These are phyloP conservation scores for Borovskyia barvae DNA, from an alignment of 208 protist species.

Conservation along the genomic window DNA sequence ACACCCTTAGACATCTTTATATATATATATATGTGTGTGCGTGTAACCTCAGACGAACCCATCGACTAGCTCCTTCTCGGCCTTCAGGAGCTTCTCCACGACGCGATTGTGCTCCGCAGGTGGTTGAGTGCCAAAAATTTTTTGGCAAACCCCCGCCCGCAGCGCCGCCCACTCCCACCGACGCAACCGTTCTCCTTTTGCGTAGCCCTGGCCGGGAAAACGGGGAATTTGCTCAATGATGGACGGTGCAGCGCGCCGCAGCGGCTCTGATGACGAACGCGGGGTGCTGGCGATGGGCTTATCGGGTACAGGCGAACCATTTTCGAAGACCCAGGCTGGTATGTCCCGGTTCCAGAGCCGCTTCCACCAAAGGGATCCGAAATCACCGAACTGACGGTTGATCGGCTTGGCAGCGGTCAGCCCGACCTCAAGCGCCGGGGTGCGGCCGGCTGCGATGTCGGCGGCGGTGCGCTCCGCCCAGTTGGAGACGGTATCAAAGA, in stretches of 20 bases:
- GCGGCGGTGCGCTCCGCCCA: constrained; percentile 17
- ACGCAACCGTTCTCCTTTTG: constrained; percentile 28
- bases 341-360: constrained; percentile 37
- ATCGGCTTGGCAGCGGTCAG: constrained; percentile 28
- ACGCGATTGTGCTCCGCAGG: constrained; percentile 19
- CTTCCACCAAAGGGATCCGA: constrained; percentile 29
- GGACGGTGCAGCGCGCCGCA: constrained; percentile 19
- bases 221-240: constrained; percentile 30
- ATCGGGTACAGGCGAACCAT: constrained; percentile 13
- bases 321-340: constrained; percentile 14
- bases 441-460: constrained; percentile 14
- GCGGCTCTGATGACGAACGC: constrained; percentile 10
- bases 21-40: neutral
- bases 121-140: constrained; percentile 20
- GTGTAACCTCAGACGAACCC: constrained; percentile 29
- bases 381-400: constrained; percentile 35
- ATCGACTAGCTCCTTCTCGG: constrained; percentile 30
- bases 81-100: constrained; percentile 22
- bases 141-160: constrained; percentile 13
- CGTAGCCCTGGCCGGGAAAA: constrained; percentile 48
- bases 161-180: constrained; percentile 28
- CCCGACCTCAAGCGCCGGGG: constrained; percentile 23
- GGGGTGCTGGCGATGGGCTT: constrained; percentile 8
- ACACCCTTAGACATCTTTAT: neutral
- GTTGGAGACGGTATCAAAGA: constrained; percentile 33